These are phyloP conservation scores for Hemisphaericaspora lyxosophila DNA, from an alignment of 1,139 yeast genomes.

Conservation along the genomic window DNA sequence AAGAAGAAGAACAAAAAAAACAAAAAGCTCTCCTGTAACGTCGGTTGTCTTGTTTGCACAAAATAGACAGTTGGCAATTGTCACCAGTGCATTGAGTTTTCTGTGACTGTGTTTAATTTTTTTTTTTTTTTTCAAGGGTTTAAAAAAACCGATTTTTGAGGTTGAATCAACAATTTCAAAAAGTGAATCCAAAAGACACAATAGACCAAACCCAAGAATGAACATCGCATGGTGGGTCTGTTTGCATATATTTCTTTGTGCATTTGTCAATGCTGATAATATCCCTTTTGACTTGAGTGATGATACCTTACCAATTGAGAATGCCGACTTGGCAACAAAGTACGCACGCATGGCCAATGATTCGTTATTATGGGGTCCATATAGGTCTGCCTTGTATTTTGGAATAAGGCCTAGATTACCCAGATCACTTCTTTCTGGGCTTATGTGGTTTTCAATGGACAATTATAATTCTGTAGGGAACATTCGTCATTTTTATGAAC, in stretches of 20 bases:
- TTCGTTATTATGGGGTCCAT: constrained; percentile 81
- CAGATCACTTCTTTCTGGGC: constrained; percentile 74
- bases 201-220: not conserved
- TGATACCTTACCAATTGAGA: not conserved
- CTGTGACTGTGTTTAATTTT: no score
- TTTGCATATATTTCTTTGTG: not conserved
- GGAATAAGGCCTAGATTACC: constrained; percentile 83
- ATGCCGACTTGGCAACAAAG: constrained; percentile 10
- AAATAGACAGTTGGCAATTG: no score
- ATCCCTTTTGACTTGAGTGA: constrained; percentile 12
- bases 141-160: no score
- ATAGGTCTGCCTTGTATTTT: constrained; percentile 80
- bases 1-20: no score
- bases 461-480: constrained; percentile 54
- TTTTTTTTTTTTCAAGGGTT: no score
- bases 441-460: constrained; percentile 86
- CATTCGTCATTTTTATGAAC: constrained; percentile 81
- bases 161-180: no score
- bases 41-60: not conserved
- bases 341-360: constrained; percentile 31
- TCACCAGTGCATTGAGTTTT: no score
- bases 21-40: no score
- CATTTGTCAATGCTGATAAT: constrained; percentile 7
- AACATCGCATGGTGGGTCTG: not conserved
- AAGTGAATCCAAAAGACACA: no score